phyloP scores from a whole-genome alignment of 257 asterid species.

The Lycium ferocissimum region DNA sequence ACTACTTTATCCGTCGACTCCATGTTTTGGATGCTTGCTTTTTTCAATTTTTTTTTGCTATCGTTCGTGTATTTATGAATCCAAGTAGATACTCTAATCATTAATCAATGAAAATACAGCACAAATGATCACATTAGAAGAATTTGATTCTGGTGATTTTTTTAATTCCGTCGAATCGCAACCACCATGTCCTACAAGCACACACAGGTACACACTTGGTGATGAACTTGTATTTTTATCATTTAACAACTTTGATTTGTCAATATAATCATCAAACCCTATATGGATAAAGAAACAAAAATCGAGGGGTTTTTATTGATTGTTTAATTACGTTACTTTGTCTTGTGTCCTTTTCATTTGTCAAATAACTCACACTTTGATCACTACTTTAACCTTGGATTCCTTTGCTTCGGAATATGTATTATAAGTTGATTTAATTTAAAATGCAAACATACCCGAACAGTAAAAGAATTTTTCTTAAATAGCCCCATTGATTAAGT shows the following conservation, averaged over 20 bases:
- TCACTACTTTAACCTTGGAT: neutral
- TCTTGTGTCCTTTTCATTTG: slow-evolving; percentile 17
- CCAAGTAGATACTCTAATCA: neutral
- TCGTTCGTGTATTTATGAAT: neutral
- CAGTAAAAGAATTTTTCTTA: neutral
- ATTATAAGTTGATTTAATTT: neutral
- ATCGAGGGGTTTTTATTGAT: neutral
- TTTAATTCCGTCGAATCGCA: neutral
- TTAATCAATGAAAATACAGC: neutral
- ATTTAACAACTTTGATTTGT: neutral
- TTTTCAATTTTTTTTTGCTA: neutral
- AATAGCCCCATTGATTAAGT: neutral
- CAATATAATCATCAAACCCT: neutral
- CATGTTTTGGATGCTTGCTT: neutral
- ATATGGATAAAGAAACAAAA: neutral
- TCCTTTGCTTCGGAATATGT: neutral
- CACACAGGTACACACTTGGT: neutral
- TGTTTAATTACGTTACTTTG: slow-evolving; percentile 9
- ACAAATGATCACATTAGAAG: neutral
- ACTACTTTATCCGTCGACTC: neutral
- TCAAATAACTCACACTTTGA: neutral
- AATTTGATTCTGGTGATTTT: neutral
- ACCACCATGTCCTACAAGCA: slow-evolving; percentile 4
- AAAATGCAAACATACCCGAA: neutral
- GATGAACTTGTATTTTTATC: neutral